Base-by-base conservation (phyloP, 768 basidiomycete genomes). In the Mycena rebaudengoi region DNA sequence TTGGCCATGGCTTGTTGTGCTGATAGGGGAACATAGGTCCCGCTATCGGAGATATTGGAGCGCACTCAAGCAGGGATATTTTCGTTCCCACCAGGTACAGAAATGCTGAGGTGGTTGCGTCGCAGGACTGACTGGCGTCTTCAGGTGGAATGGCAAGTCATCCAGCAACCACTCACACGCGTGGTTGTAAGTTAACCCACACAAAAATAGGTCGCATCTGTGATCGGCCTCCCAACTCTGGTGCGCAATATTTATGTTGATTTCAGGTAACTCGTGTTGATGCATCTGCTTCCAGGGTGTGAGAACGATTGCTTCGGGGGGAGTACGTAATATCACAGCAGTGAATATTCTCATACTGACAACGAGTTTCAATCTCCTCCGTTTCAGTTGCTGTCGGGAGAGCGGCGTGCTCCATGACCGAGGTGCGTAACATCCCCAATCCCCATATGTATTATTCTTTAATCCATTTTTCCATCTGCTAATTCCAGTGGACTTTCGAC, bases 141-240 rank as follows among this genome's bases (percentile, higher is more conserved):
- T 29, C 48, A 35, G 59, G n/a, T 60, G 59, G 59, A 60, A 60
- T 16, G 59, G 59, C 40, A 33, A 53, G 52, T 55, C 4, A 11
- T 10, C n/a, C 33, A 4, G 11, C 2, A 10, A 1, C 1, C 6
- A 7, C n/a, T n/a, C 21, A 18, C 29, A 4, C 8, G 20, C n/a
- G 13, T 8, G 12, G n/a, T 44, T 10, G 23, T 53, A 2, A 39
- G n/a, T 29, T 39, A 1, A 39, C 35, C n/a, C n/a, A n/a, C n/a
- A n/a, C n/a, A n/a, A n/a, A n/a, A n/a, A n/a, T 29, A 55, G 53
- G 53, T 29, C 57, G 59, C 13, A 60, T 60, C 49, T 60, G 59
- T n/a, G 59, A 60, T 28, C 49, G 30, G 29, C 59, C 59, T 5
- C 59, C 59, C 7, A 52, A 52, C 30, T 58, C 56, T 25, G 56